Evolutionary conservation across 495 filamentous ascomycete genomes (phyloP), one percentile per base, ranked within the genome.

Genomic region (Trichoderma reesei): DNA sequence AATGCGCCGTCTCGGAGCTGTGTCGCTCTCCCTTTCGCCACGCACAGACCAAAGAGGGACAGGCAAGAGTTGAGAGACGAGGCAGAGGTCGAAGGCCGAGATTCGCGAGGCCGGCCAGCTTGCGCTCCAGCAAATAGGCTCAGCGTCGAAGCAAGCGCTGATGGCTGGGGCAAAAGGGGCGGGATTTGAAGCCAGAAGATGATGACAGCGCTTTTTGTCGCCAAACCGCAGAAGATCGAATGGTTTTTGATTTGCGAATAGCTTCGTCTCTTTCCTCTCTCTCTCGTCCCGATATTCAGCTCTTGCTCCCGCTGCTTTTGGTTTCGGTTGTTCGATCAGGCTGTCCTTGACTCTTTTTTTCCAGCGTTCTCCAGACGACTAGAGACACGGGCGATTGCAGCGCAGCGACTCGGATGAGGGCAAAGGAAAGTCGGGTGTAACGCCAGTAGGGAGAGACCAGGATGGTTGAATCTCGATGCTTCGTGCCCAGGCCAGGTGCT

Each of bases 381-480:
- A 20, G 5, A n/a, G 44, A 48, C 18, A 18, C 3, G n/a, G 18
- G 16, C 16, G 18, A 20, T 5, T 26, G 44, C 44, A 48, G n/a
- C n/a, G 39, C n/a, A 54, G 51, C 44, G 44, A 48, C n/a, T 48
- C 44, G 44, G 51, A 56, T 56, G 51, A 56, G 51, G 51, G 31
- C 26, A 9, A 10, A 9, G 10, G 51, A 1, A 13, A 8, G 26
- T 33, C 51, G 26, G 51, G 51, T 56, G 51, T 56, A 56, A 56
- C 51, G 31, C 51, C 51, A 56, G 14, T 6, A 56, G 51, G 26
- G 51, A 10, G 16, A 14, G 26, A 11, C 51, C 5, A 56, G 9
- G 20, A 11, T 31, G 51, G 14, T 3, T 0, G 26, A 56, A 56
- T 56, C 51, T 56, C 26, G 51, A 56, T 34, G 0, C 26, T 26